phyloP scores from a whole-genome alignment of 768 basidiomycete genomes.

The Nevesoporus exiguus region DNA sequence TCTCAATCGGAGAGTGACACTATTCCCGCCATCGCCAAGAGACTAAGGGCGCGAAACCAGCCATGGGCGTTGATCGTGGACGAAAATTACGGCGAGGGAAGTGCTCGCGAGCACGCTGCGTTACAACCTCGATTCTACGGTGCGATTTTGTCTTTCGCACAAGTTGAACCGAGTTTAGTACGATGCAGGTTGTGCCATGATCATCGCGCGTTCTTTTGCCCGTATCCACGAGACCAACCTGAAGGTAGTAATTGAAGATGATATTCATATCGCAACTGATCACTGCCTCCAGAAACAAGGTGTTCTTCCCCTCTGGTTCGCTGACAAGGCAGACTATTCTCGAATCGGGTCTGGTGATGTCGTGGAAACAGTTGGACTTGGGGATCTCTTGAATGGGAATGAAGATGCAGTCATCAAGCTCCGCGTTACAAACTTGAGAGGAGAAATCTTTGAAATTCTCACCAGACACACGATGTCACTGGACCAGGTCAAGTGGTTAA shows the following conservation, averaged over 20 bases:
- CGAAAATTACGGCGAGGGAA: constrained; percentile 97
- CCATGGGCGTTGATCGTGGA: constrained; percentile 95
- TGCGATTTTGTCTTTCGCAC: constrained; percentile 23
- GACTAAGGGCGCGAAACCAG: constrained; percentile 75
- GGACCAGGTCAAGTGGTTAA: constrained; percentile 90
- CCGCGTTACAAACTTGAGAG: constrained; percentile 63
- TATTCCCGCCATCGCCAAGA: constrained; percentile 89
- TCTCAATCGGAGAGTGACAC: constrained; percentile 58
- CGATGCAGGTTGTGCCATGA: constrained; percentile 70
- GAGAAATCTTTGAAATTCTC: constrained; percentile 60
- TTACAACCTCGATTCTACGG: constrained; percentile 95
- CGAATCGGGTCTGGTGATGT: constrained; percentile 80
- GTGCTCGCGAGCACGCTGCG: constrained; percentile 96
- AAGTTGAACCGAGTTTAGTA: neutral
- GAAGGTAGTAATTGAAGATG: constrained; percentile 51
- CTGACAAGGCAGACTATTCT: constrained; percentile 78
- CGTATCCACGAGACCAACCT: constrained; percentile 98
- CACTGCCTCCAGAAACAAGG: constrained; percentile 81
- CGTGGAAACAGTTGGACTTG: constrained; percentile 81
- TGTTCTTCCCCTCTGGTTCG: constrained; percentile 92
- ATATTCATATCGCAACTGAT: neutral
- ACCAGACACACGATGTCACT: constrained; percentile 87
- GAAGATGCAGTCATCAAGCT: constrained; percentile 46
- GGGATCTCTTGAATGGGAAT: constrained; percentile 50
- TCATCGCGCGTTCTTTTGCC: constrained; percentile 91